phyloP scores from a whole-genome alignment of 1,284 basidiomycete genomes.

The Schizopora paradoxa region DNA sequence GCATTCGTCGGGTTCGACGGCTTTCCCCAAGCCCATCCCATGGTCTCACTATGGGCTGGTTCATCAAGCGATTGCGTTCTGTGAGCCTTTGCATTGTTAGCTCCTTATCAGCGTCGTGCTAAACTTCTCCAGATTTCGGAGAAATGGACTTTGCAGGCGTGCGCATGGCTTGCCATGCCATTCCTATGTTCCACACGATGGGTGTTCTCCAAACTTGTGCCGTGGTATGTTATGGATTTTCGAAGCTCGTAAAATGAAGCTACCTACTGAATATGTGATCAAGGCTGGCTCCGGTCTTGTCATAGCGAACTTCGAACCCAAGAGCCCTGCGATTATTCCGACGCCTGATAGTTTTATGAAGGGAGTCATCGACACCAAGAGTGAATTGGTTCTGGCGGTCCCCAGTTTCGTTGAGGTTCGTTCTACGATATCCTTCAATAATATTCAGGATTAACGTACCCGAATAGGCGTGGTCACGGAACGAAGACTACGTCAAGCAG shows the following conservation, averaged over 20 bases:
- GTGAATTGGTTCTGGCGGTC: not conserved
- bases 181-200: not conserved
- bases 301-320: not conserved
- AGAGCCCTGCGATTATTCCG: not conserved
- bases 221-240: not conserved
- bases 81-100: not conserved
- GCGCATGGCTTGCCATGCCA: not conserved
- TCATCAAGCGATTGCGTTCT: too few species aligned
- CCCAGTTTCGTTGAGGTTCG: not conserved
- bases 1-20: not conserved
- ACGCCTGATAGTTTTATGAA: not conserved
- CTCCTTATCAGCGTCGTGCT: not conserved
- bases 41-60: constrained; percentile 20
- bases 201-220: not conserved
- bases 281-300: not conserved
- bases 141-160: not conserved
- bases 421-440: too few species aligned
- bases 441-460: too few species aligned
- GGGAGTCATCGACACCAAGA: not conserved
- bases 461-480: constrained; percentile 2
- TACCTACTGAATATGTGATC: too few species aligned
- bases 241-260: not conserved
- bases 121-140: not conserved
- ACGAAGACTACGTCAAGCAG: not conserved
- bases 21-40: constrained; percentile 27